These are phyloP conservation scores for Stentor roeselii DNA, from an alignment of 73 alveolate genomes.

Conservation along the genomic window DNA sequence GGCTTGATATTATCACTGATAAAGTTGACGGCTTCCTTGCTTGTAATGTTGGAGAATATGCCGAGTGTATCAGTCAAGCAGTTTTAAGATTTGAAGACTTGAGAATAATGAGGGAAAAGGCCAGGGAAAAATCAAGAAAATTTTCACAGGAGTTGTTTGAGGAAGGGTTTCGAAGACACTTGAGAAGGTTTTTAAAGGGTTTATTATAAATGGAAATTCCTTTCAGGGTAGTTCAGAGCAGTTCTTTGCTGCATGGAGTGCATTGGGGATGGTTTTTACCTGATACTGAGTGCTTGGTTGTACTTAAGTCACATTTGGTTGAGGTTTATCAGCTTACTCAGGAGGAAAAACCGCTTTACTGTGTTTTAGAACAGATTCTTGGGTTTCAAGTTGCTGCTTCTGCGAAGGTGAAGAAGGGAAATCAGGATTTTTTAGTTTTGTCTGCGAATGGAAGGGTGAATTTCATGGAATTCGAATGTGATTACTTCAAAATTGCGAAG, in stretches of 20 bases:
- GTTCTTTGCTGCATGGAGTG: not conserved
- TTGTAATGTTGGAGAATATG: slow-evolving; percentile 35
- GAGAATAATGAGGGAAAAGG: not conserved
- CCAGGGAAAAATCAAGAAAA: not conserved
- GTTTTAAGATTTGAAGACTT: not conserved
- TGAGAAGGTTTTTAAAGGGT: too few species aligned
- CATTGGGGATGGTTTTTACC: not conserved
- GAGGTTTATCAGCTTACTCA: not conserved
- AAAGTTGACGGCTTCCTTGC: slow-evolving; percentile 34
- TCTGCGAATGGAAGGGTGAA: not conserved
- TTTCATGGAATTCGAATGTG: not conserved
- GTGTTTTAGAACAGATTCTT: not conserved
- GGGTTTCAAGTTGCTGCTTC: not conserved
- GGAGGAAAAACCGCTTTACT: not conserved
- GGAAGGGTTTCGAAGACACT: too few species aligned
- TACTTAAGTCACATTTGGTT: not conserved
- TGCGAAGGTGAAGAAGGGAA: not conserved
- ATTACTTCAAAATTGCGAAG: not conserved
- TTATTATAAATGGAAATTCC: not conserved
- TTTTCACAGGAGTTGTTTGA: slow-evolving; percentile 1
- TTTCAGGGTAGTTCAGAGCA: not conserved
- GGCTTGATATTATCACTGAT: slow-evolving; percentile 78
- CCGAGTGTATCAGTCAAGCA: not conserved
- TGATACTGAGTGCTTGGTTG: not conserved
- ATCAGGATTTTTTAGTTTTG: not conserved